Conservation (phyloP, 2,329 filamentous ascomycete genomes). For the Pestalotiopsis sp. region DNA sequence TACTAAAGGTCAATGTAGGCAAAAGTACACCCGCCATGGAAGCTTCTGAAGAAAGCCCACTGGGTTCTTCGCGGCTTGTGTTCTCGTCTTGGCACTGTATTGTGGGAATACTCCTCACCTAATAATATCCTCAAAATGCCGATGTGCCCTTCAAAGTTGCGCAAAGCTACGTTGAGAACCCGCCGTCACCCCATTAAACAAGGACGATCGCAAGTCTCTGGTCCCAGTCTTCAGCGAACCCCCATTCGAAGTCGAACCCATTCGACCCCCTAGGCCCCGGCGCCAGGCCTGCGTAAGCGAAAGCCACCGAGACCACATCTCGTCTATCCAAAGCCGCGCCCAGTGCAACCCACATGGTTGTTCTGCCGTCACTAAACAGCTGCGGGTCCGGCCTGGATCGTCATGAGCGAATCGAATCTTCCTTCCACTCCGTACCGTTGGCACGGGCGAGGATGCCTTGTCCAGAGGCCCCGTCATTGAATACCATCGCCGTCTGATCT, state of each 20-base stretch:
- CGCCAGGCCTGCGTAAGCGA: background rate
- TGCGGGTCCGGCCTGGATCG: background rate
- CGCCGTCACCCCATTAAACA: background rate
- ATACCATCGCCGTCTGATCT: background rate
- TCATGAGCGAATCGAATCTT: background rate
- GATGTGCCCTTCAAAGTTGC: background rate
- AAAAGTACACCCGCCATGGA: background rate
- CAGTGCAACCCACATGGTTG: conserved; percentile 7
- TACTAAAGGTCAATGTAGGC: no score
- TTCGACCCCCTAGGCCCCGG: background rate
- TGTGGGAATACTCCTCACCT: background rate
- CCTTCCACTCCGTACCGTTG: background rate
- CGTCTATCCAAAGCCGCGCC: conserved; percentile 4
- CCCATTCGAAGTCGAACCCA: background rate
- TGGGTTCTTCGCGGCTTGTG: background rate
- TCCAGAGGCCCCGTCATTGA: background rate
- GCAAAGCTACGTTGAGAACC: background rate
- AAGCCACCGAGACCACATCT: background rate
- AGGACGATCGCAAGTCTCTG: background rate
- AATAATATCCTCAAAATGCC: background rate
- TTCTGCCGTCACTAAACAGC: background rate
- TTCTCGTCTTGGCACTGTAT: background rate
- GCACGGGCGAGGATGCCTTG: background rate
- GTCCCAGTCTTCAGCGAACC: background rate
- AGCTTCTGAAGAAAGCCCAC: background rate